Percentiles rank a stretch among this genome's conserved stretches.
Evolutionary conservation across 371 early-diverging fungal genomes (phyloP).

Genomic region (Quaeritorhiza haematococci): DNA sequence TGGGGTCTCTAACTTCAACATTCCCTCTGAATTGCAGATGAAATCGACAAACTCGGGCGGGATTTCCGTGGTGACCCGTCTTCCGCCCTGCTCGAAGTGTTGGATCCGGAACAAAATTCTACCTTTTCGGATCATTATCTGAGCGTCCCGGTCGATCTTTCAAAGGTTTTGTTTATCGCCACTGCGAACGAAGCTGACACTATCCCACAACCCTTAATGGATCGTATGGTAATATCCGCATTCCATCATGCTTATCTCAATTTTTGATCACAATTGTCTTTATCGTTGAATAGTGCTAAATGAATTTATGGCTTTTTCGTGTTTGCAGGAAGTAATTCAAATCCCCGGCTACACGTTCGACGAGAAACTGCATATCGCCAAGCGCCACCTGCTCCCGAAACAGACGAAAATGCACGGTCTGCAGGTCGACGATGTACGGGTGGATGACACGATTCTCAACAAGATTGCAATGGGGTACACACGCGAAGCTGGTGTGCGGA

Average conservation of each 20-base stretch:
- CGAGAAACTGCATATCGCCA: slow-evolving; percentile 62
- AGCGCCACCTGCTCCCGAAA: slow-evolving; percentile 55
- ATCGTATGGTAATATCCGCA: slow-evolving; percentile 60
- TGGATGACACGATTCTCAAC: slow-evolving; percentile 53
- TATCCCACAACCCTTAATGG: slow-evolving; percentile 74
- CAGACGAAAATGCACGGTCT: slow-evolving; percentile 65
- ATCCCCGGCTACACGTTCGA: slow-evolving; percentile 80
- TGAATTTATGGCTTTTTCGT: not conserved
- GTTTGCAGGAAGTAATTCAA: slow-evolving; percentile 59
- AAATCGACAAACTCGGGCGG: slow-evolving; percentile 76
- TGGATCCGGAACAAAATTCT: slow-evolving; percentile 85
- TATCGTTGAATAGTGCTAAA: not conserved
- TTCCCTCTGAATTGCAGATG: slow-evolving; percentile 44
- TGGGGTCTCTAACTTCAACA: not conserved
- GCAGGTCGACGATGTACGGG: slow-evolving; percentile 35
- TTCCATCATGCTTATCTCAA: not conserved
- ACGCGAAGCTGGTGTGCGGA: slow-evolving; percentile 82
- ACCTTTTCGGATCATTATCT: slow-evolving; percentile 79
- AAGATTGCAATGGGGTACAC: slow-evolving; percentile 72
- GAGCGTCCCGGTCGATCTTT: slow-evolving; percentile 79
- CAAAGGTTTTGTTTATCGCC: slow-evolving; percentile 77
- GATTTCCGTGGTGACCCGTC: slow-evolving; percentile 71
- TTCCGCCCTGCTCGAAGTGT: slow-evolving; percentile 78
- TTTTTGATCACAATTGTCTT: not conserved
- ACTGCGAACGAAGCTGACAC: slow-evolving; percentile 79